phyloP scores from a whole-genome alignment of 305 asterid species.

The Galium porrigens region DNA sequence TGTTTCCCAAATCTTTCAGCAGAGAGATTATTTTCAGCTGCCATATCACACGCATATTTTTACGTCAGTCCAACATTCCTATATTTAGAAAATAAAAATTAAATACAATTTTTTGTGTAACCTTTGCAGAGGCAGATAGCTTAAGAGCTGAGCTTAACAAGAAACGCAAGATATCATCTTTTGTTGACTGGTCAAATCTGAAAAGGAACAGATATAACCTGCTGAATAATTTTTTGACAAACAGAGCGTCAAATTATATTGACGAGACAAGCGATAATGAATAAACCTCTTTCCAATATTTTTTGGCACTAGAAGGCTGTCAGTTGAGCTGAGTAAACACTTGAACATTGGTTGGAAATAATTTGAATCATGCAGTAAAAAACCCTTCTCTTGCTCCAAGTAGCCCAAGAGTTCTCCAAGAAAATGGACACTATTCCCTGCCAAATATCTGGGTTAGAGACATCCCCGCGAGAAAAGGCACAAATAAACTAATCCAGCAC shows the following conservation, averaged over 20 bases:
- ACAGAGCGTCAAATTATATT: not conserved
- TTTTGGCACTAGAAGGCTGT: constrained; percentile 48
- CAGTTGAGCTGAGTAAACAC: constrained; percentile 47
- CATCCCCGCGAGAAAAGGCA: constrained; percentile 7
- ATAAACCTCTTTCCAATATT: constrained; percentile 46
- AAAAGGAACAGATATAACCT: constrained; percentile 7
- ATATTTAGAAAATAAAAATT: not conserved
- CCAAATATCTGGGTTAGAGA: constrained; percentile 21
- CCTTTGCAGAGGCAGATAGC: constrained; percentile 64
- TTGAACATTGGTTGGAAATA: constrained; percentile 49
- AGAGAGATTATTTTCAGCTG: constrained; percentile 60
- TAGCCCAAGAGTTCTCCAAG: constrained; percentile 55
- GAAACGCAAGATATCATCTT: constrained; percentile 46
- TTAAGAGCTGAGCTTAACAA: constrained; percentile 40
- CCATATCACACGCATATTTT: constrained; percentile 17
- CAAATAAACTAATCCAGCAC: constrained; percentile 4
- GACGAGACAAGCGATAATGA: constrained; percentile 10
- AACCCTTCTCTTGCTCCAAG: constrained; percentile 56
- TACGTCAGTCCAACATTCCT: not conserved
- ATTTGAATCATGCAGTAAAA: constrained; percentile 56
- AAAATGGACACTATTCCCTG: constrained; percentile 52
- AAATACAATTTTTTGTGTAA: constrained; percentile 16
- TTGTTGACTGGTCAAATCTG: constrained; percentile 59
- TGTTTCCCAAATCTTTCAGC: constrained; percentile 56
- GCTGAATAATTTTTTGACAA: not conserved